Base-by-base conservation (phyloP, 768 basidiomycete species). In the Asterophora lycoperdoides region DNA sequence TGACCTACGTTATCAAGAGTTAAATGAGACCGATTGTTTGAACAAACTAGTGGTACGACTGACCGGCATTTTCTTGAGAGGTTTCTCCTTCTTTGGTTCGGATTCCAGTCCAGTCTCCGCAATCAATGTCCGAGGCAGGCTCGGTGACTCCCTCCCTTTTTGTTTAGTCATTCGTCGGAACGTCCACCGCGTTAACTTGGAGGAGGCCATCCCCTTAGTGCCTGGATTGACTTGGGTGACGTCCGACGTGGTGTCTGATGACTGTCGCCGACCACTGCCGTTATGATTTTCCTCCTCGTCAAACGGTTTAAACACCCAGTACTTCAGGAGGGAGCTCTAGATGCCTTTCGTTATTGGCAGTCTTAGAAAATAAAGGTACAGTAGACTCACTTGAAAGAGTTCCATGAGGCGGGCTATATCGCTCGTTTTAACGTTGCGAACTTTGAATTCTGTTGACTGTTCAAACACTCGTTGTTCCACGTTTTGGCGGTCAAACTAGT, bases 371-470 rank as follows among this genome's bases (percentile, higher is more conserved):
- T 34, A 13, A 9, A 8, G 26, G 46, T 8, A 5, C 11, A 41
- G 8, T 11, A 41, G 32, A 44, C 64, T 48, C 51, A 79, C 86
- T 68, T 90, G 89, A 59, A 91, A 89, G 2, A 91, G 66, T 56
- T 91, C 90, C 86, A 93, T 89, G 13, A 92, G 69, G 15, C 88
- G 75, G 6, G 89, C 86, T 34, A 92, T 71, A 56, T 93, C 90
- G 56, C 86, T 84, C 2, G 89, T 87, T 63, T 78, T 81, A 48
- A 92, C 75, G 46, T 63, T 63, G 4, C 68, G 70, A 36, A 73
- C 70, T 41, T 74, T 76, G 0, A 72, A 65, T 20, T 70, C 72
- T 26, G 57, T 70, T 14, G 68, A 64, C 14, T 68, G 64, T 19
- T 83, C 80, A 1, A 70, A 60, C 14, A 81, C 60, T 32, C 86